Percentiles rank a stretch among this genome's conserved stretches.
phyloP scores from a whole-genome alignment of 1,284 basidiomycete species.

The Cryptococcus floricola region DNA sequence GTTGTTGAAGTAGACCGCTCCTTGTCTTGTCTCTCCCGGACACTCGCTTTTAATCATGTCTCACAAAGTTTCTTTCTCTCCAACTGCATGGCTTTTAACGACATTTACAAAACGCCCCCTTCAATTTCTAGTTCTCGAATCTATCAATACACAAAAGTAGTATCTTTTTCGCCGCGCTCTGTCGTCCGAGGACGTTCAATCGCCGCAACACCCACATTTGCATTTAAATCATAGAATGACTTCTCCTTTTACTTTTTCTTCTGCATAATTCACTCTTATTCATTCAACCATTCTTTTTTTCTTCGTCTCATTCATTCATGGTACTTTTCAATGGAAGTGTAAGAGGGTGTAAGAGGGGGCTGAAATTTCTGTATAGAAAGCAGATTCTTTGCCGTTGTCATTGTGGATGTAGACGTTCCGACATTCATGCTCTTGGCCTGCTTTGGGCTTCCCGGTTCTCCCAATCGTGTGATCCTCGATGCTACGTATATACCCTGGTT shows the following conservation, averaged over 20 bases:
- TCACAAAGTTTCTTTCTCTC: background rate
- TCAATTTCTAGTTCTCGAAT: background rate
- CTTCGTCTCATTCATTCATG: background rate
- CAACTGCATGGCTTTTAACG: slow-evolving; percentile 11
- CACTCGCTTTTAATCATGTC: background rate
- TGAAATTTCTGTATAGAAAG: no score
- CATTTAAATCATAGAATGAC: slow-evolving; percentile 7
- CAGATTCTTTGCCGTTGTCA: background rate
- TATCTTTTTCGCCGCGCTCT: slow-evolving; percentile 39
- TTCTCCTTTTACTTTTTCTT: background rate
- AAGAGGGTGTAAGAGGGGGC: no score
- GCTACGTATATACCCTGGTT: background rate
- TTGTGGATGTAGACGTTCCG: background rate
- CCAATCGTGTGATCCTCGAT: background rate
- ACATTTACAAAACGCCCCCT: slow-evolving; percentile 1
- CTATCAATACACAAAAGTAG: slow-evolving; percentile 8
- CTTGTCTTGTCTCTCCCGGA: background rate
- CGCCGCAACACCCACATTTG: slow-evolving; percentile 24
- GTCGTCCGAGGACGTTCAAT: slow-evolving; percentile 44
- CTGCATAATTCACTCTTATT: background rate
- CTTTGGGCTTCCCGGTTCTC: background rate
- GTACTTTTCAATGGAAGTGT: background rate
- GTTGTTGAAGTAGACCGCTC: slow-evolving; percentile 21
- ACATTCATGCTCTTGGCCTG: background rate
- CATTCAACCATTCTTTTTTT: background rate